phyloP scores from a whole-genome alignment of 2,329 filamentous ascomycete genomes.

The Phialophora verrucosa region DNA sequence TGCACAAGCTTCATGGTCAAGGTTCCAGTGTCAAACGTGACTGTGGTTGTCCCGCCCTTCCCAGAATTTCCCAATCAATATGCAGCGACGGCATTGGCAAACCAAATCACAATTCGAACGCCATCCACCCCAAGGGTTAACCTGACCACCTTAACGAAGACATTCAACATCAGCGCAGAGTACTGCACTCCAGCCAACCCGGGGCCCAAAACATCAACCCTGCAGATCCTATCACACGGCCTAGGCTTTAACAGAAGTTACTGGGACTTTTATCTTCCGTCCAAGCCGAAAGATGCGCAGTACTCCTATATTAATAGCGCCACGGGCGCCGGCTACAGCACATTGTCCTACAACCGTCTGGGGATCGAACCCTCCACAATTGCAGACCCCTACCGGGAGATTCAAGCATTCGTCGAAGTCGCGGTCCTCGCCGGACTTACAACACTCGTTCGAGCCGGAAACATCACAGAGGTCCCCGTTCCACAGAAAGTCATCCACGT shows the following conservation, averaged over 20 bases:
- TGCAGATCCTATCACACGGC: slow-evolving; percentile 32
- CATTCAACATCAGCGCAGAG: slow-evolving; percentile 70
- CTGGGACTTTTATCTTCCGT: slow-evolving; percentile 35
- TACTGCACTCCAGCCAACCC: slow-evolving; percentile 28
- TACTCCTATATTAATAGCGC: slow-evolving; percentile 32
- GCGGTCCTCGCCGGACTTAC: slow-evolving; percentile 49
- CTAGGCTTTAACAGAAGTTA: slow-evolving; percentile 36
- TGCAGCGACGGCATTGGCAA: slow-evolving; percentile 26
- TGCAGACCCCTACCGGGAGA: slow-evolving; percentile 48
- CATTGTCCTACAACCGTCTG: slow-evolving; percentile 50
- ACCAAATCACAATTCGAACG: slow-evolving; percentile 86
- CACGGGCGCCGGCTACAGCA: slow-evolving; percentile 46
- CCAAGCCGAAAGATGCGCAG: slow-evolving; percentile 26
- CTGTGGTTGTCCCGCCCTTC: slow-evolving; percentile 30
- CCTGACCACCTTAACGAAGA: slow-evolving; percentile 82
- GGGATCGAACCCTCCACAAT: slow-evolving; percentile 47
- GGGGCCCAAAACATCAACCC: slow-evolving; percentile 28
- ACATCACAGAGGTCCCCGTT: slow-evolving; percentile 34
- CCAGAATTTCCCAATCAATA: slow-evolving; percentile 27
- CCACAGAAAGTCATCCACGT: slow-evolving; percentile 47
- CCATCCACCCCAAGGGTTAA: slow-evolving; percentile 68
- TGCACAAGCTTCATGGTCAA: slow-evolving; percentile 32
- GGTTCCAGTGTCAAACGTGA: slow-evolving; percentile 30
- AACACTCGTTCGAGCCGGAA: slow-evolving; percentile 32
- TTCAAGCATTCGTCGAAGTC: slow-evolving; percentile 49